phyloP scores from a whole-genome alignment of 1,284 basidiomycete genomes.

The Cutaneotrichosporon daszewskae region DNA sequence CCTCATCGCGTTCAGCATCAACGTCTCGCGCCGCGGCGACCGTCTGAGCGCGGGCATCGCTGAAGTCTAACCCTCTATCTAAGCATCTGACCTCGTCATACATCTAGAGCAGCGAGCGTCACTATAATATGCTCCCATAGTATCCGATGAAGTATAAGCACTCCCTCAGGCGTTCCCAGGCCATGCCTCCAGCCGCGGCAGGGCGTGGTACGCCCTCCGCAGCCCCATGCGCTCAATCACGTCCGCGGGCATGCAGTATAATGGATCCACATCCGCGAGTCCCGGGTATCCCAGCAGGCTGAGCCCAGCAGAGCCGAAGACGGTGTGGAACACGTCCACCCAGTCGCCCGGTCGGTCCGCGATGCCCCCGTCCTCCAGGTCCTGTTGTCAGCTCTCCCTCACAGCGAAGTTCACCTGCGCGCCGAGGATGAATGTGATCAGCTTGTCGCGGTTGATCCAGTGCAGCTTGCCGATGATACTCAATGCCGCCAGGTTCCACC shows the following conservation, averaged over 20 bases:
- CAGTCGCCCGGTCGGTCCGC: constrained; percentile 90
- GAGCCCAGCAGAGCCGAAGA: constrained; percentile 85
- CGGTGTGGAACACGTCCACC: constrained; percentile 93
- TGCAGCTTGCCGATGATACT: constrained; percentile 75
- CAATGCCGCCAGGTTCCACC: constrained; percentile 89
- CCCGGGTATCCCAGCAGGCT: constrained; percentile 84
- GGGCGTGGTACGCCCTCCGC: constrained; percentile 31
- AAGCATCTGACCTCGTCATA: not conserved
- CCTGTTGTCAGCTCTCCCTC: constrained; percentile 51
- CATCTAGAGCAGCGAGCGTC: not conserved
- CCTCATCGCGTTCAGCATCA: constrained; percentile 28
- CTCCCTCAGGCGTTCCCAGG: constrained; percentile 1
- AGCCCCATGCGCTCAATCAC: constrained; percentile 65
- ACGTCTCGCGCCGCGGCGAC: constrained; percentile 38
- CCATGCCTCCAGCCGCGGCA: constrained; percentile 24
- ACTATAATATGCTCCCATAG: constrained; percentile 1
- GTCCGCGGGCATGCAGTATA: constrained; percentile 88
- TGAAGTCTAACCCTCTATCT: not conserved
- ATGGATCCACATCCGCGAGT: constrained; percentile 77
- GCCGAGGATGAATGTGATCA: constrained; percentile 74
- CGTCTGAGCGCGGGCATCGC: constrained; percentile 16
- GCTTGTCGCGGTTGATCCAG: constrained; percentile 87
- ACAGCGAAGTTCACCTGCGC: constrained; percentile 60
- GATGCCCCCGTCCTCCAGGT: constrained; percentile 84
- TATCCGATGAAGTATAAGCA: not conserved